Base-by-base conservation (phyloP, 2,329 filamentous ascomycete genomes). In the Penicillium freii region DNA sequence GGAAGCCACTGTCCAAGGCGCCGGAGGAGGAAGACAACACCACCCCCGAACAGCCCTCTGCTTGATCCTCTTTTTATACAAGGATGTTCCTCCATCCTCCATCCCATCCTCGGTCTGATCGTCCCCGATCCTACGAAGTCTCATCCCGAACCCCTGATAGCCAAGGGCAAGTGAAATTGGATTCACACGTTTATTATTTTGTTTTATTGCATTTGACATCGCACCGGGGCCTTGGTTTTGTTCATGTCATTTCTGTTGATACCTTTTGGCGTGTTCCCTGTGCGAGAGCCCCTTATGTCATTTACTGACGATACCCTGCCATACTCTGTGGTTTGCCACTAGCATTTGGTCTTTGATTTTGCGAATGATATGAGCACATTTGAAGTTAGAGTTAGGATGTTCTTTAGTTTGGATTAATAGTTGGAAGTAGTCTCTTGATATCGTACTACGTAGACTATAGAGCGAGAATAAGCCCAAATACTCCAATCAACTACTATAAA, bases 261-360 rank as follows among this genome's bases (percentile, higher is more conserved):
- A 62, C 56, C 62, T 57, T 45, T 45, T 58, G 61, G 53, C 58
- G 58, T 54, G 40, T 60, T 56, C 62, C 21, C 43, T 61, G 57
- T 59, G 60, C 54, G 56, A 54, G 36, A 49, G 36, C 48, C 40
- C 34, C 47, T 56, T 38, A 56, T 66, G 62, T 59, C 62, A 66
- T 57, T 60, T 60, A 61, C 59, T 62, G 63, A 64, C 63, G 64
- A 66, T 66, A 66, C 64, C 64, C 64, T 64, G 50, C 62, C 60
- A 60, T 59, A 27, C 21, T 57, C 25, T 33, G 58, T 65, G 63
- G 63, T 44, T 51, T 57, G 54, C 64, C 63, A 53, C 49, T 45
- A 42, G 43, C 49, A 54, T 54, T 19, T 54, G 15, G 31, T 44
- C 25, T 40, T 49, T 49, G 45, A 54, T 54, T 54, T 47, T 44